Evolutionary conservation across 2,329 filamentous ascomycete species (phyloP), one percentile per base, ranked within the genome.

Genomic region (Fusarium tuaranense): DNA sequence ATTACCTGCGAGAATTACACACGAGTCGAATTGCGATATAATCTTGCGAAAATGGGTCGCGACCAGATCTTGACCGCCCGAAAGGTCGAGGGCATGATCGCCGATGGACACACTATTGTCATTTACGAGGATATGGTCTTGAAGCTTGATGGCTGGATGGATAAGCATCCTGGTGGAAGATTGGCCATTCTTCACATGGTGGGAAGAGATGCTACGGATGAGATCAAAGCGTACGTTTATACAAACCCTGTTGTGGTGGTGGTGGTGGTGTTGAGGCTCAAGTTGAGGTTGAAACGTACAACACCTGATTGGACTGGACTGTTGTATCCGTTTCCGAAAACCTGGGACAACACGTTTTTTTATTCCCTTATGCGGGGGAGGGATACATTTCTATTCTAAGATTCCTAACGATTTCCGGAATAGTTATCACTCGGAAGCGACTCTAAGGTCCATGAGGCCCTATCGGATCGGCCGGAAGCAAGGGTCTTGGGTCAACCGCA

Each of bases 391-490:
- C 25, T 18, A 44, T 69, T 69, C 32, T 44, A 41, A 63, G 55
- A 65, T 68, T 66, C 22, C 73, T 79, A 75, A 79, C 67, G 30
- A 22, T 32, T 65, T 62, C 32, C 32, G 64, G 39, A 63, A 73
- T 83, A 92, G 90, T 73, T 92, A 90, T 80, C 90, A 92, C 79
- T 87, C 85, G 44, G 81, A 83, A 46, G 81, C 84, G 64, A 89
- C 89, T 16, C 80, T 91, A 34, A 83, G 85, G 59, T 87, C 86
- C 61, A 91, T 92, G 89, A 88, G 87, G 80, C 86, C 87, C 76
- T 91, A 87, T 81, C 88, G 88, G 75, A 90, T 92, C 75, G 90
- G 90, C 75, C 87, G 86, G 77, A 87, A 86, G 78, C 83, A 88
- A 65, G 85, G 87, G 71, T 86, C 86, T 41, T 92, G 90, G 90